phyloP scores from a whole-genome alignment of 2,329 filamentous ascomycete species.

The Apiospora phragmitis region DNA sequence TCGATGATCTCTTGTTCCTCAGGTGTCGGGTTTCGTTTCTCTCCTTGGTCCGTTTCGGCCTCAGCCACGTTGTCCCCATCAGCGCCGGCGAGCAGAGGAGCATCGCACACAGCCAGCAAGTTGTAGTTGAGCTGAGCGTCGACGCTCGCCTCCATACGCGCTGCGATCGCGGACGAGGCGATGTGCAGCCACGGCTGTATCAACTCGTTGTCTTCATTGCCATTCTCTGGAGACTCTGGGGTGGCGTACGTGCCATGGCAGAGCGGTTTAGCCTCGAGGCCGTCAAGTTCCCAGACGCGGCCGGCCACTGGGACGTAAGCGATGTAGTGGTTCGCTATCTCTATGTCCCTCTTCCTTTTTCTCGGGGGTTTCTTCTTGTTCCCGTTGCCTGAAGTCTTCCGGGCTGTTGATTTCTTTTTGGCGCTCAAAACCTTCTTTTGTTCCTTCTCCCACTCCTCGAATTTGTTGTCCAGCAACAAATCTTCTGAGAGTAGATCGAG shows the following conservation, averaged over 20 bases:
- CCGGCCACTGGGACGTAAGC: constrained; percentile 79
- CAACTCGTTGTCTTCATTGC: neutral
- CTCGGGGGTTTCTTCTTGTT: constrained; percentile 36
- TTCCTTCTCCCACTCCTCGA: constrained; percentile 39
- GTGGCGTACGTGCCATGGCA: constrained; percentile 49
- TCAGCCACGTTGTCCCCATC: neutral
- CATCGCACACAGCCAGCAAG: constrained; percentile 5
- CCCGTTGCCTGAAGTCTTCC: constrained; percentile 16
- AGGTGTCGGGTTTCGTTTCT: neutral
- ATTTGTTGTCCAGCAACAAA: constrained; percentile 61
- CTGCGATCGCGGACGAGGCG: neutral
- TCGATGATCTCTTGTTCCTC: neutral
- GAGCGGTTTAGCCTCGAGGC: constrained; percentile 71
- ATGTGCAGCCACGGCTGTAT: neutral
- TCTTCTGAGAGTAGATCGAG: constrained; percentile 77
- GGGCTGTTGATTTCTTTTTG: constrained; percentile 29
- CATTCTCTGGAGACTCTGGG: neutral
- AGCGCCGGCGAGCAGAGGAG: neutral
- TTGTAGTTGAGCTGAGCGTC: constrained; percentile 1
- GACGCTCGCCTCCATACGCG: neutral
- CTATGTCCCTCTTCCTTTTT: constrained; percentile 45
- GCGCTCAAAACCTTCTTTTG: constrained; percentile 33
- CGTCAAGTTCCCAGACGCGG: constrained; percentile 86
- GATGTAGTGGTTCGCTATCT: constrained; percentile 83
- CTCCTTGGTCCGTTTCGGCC: neutral